Evolutionary conservation across 768 basidiomycete genomes (phyloP).

Genomic region (Lactarius akahatsu): DNA sequence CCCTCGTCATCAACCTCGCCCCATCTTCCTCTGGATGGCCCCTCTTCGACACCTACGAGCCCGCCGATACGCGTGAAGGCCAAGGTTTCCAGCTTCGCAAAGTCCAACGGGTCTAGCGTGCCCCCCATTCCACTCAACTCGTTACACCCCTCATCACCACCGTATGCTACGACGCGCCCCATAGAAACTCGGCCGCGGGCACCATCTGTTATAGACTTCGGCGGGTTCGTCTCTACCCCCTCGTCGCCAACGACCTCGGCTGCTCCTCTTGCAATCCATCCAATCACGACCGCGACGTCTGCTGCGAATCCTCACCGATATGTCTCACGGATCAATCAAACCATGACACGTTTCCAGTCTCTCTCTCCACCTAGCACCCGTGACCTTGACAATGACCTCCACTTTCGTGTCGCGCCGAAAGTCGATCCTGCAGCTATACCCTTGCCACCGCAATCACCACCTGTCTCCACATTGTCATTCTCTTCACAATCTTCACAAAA

Average conservation of each 20-base stretch:
- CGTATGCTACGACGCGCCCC: constrained; percentile 27
- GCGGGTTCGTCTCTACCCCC: constrained; percentile 31
- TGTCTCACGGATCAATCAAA: constrained; percentile 19
- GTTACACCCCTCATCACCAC: constrained; percentile 20
- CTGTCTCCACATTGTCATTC: constrained; percentile 66
- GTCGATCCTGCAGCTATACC: constrained; percentile 59
- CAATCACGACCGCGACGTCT: constrained; percentile 55
- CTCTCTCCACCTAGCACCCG: constrained; percentile 30
- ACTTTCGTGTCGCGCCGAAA: constrained; percentile 36
- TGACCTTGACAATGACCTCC: constrained; percentile 37
- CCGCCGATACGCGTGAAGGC: constrained; percentile 50
- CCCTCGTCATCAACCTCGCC: constrained; percentile 29
- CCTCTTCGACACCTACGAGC: constrained; percentile 27
- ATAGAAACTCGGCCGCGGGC: constrained; percentile 31
- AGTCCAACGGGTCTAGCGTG: constrained; percentile 30
- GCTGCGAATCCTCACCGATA: constrained; percentile 59
- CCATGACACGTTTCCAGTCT: constrained; percentile 26
- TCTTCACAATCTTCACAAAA: constrained; percentile 62
- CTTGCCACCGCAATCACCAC: constrained; percentile 69
- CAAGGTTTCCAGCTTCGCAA: constrained; percentile 55
- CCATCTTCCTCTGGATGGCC: constrained; percentile 26
- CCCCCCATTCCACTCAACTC: constrained; percentile 17
- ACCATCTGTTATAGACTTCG: constrained; percentile 36
- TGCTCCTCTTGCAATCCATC: constrained; percentile 37
- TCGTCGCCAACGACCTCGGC: constrained; percentile 26